Evolutionary conservation across 2,329 filamentous ascomycete genomes (phyloP).

Genomic region (Chaetomiaceae sp.): DNA sequence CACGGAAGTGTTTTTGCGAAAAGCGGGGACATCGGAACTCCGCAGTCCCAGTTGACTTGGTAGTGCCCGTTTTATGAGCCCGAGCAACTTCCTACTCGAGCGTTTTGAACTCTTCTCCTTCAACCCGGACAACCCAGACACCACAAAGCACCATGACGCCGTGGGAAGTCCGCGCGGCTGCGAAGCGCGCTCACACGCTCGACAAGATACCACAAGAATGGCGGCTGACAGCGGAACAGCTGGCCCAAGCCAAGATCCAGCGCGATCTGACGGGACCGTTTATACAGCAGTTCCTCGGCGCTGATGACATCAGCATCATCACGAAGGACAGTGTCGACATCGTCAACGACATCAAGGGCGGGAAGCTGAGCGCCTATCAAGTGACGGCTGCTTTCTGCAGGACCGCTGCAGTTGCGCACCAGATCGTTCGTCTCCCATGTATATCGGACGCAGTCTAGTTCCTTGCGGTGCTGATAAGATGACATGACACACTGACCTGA

Average conservation of each 20-base stretch:
- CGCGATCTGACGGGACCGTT: background rate
- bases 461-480: background rate
- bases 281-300: background rate
- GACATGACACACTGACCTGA: background rate
- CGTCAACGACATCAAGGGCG: conserved; percentile 13
- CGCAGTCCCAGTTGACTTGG: no score
- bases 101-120: no score
- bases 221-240: background rate
- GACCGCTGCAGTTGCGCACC: conserved; percentile 49
- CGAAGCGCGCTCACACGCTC: background rate
- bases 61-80: no score
- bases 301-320: conserved; percentile 9
- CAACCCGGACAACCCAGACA: no score
- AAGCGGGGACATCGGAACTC: no score
- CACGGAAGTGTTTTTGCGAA: no score
- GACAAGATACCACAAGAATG: background rate
- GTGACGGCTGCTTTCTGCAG: conserved; percentile 43
- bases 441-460: no score
- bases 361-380: conserved; percentile 34
- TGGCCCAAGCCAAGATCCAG: background rate
- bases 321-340: conserved; percentile 8
- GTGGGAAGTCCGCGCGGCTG: background rate
- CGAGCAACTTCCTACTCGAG: no score
- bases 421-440: conserved; percentile 43
- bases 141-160: background rate